Evolutionary conservation across 2,329 filamentous ascomycete genomes (phyloP).

Genomic region (Colletotrichum godetiae): DNA sequence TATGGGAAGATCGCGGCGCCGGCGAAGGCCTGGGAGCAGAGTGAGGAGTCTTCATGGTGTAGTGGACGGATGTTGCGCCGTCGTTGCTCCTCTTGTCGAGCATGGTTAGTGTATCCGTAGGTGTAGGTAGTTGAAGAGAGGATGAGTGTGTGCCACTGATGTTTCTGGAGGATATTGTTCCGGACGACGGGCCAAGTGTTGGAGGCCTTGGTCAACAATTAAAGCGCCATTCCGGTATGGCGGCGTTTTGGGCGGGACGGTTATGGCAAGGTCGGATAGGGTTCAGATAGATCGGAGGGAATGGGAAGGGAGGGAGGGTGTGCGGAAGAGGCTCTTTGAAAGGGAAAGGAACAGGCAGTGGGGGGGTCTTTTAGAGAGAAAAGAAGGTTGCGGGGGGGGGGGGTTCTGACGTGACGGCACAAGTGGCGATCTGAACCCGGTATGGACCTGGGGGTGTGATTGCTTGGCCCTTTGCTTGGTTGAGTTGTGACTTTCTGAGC

Average conservation of each 20-base stretch:
- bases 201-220: slow-evolving; percentile 21
- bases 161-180: slow-evolving; percentile 27
- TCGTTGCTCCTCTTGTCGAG: slow-evolving; percentile 49
- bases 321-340: slow-evolving; percentile 31
- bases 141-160: slow-evolving; percentile 16
- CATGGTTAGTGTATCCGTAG: slow-evolving; percentile 40
- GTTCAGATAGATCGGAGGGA: slow-evolving; percentile 33
- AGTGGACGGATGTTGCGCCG: slow-evolving; percentile 47
- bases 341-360: slow-evolving; percentile 28
- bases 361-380: slow-evolving; percentile 33
- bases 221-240: slow-evolving; percentile 31
- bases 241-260: slow-evolving; percentile 14
- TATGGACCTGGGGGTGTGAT: not conserved
- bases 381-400: slow-evolving; percentile 35
- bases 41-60: slow-evolving; percentile 58
- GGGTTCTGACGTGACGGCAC: slow-evolving; percentile 35
- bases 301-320: slow-evolving; percentile 32
- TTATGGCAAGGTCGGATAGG: slow-evolving; percentile 19
- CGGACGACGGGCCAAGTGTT: slow-evolving; percentile 34
- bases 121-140: slow-evolving; percentile 4
- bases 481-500: not conserved
- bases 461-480: slow-evolving; percentile 1
- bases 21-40: slow-evolving; percentile 49
- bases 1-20: slow-evolving; percentile 45
- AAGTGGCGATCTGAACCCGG: slow-evolving; percentile 35